Evolutionary conservation across 805 yeast species (phyloP), one percentile per base, ranked within the genome.

Genomic region (Candida chauliodis): DNA sequence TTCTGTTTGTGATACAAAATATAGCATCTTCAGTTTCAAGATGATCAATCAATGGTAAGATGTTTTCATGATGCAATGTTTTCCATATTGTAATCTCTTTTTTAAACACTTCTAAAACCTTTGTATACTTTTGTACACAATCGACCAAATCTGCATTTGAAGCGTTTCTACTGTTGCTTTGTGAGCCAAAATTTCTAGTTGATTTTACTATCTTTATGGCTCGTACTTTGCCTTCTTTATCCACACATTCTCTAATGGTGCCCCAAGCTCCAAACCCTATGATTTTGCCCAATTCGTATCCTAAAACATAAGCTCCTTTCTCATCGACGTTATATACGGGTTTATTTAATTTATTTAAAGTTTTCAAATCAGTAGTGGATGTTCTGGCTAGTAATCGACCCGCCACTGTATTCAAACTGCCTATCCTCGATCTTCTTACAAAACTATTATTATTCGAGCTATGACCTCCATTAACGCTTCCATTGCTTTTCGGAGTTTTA

Each of bases 211-310:
- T 72, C 55, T 84, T 84, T 46, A 84, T 76, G 0, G 93, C 95
- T 38, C 55, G 52, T 3, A 61, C 52, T 9, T 44, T 63, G 48
- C 67, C 65, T 26, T 46, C 46, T n/a, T 48, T 44, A 13, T 56
- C 56, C 7, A 52, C 57, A 45, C 91, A 84, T 54, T 84, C 91
- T 41, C 95, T 66, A 8, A 89, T 82, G 20, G 81, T 73, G 8
- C 96, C 95, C 84, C 93, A 90, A 0, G 95, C 95, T 10, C 97
- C 96, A 54, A 76, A 78, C 1, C 96, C 96, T 44, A 88, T 81
- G 8, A 82, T 73, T 48, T 78, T 79, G 1, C 95, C 95, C 21
- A 89, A 55, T 22, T 61, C 71, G 47, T 78, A 78, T 11, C 76
- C 79, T 63, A 82, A 47, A 1, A 88, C 76, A 17, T 72, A 56